Percentiles rank a stretch among this genome's conserved stretches.
Evolutionary conservation across 257 asterid species (phyloP).

Genomic region (Rauvolfia tetraphylla): DNA sequence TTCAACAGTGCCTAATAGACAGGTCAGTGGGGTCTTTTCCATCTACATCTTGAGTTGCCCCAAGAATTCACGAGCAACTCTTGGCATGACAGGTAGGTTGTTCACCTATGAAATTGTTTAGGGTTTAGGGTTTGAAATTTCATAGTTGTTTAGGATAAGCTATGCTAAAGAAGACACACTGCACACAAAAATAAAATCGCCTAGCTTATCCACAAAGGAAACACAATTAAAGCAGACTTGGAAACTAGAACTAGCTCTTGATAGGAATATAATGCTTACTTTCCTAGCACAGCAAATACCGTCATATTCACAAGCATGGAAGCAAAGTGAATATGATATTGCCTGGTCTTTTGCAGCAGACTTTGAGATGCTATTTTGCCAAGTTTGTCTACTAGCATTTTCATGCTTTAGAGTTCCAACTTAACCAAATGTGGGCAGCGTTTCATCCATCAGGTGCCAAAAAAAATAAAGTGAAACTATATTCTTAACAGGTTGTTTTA

Average conservation of each 20-base stretch:
- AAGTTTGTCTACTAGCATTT: neutral
- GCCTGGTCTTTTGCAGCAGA: neutral
- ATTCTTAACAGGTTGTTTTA: conserved; percentile 1
- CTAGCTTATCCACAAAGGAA: neutral
- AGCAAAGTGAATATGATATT: neutral
- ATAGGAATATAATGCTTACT: neutral
- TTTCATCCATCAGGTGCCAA: neutral
- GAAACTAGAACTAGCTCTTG: neutral
- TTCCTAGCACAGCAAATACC: neutral
- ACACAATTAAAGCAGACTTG: neutral
- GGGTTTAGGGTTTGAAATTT: too few species aligned
- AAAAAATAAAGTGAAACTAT: neutral
- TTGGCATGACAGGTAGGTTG: neutral
- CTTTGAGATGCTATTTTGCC: neutral
- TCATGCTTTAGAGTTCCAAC: neutral
- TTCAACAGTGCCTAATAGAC: neutral
- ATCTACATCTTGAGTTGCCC: neutral
- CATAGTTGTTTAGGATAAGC: too few species aligned
- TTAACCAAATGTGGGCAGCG: neutral
- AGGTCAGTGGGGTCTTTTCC: neutral
- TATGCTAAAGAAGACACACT: too few species aligned
- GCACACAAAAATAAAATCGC: too few species aligned
- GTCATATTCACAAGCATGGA: neutral
- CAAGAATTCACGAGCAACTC: neutral
- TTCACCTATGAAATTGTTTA: neutral